Conservation (phyloP, 805 yeast genomes). For the Candida railenensis region DNA sequence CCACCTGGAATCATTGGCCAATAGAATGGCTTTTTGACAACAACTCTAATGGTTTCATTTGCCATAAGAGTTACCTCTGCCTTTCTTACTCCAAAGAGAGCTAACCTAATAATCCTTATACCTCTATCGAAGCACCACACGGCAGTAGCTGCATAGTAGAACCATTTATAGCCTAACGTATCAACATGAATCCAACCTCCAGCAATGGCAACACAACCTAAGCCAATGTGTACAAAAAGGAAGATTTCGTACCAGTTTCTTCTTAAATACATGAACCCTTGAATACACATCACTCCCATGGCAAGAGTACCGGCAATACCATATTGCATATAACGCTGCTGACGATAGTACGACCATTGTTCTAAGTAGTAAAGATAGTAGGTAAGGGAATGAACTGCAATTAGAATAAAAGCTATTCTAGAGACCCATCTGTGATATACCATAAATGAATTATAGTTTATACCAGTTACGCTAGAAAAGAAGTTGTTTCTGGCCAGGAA, state of each 20-base stretch:
- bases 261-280: slow-evolving; percentile 32
- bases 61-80: slow-evolving; percentile 28
- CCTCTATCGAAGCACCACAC: slow-evolving; percentile 38
- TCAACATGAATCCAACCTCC: slow-evolving; percentile 46
- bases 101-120: slow-evolving; percentile 25
- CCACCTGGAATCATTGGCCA: slow-evolving; percentile 42
- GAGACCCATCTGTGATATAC: slow-evolving; percentile 49
- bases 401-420: slow-evolving; percentile 24
- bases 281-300: slow-evolving; percentile 27
- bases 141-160: slow-evolving; percentile 31
- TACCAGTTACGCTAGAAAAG: slow-evolving; percentile 56
- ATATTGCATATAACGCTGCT: slow-evolving; percentile 21
- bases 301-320: slow-evolving; percentile 40
- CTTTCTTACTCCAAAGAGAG: slow-evolving; percentile 34
- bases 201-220: slow-evolving; percentile 40
- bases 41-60: slow-evolving; percentile 35
- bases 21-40: slow-evolving; percentile 31
- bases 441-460: slow-evolving; percentile 46
- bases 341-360: slow-evolving; percentile 12
- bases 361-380: slow-evolving; percentile 18
- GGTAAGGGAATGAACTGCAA: slow-evolving; percentile 31
- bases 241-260: slow-evolving; percentile 38
- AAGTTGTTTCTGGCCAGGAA: slow-evolving; percentile 66
- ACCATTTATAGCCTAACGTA: slow-evolving; percentile 28
- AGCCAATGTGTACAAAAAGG: slow-evolving; percentile 31